These are phyloP conservation scores for Trichoderma sp. DNA, from an alignment of 2,329 filamentous ascomycete species.

Conservation along the genomic window DNA sequence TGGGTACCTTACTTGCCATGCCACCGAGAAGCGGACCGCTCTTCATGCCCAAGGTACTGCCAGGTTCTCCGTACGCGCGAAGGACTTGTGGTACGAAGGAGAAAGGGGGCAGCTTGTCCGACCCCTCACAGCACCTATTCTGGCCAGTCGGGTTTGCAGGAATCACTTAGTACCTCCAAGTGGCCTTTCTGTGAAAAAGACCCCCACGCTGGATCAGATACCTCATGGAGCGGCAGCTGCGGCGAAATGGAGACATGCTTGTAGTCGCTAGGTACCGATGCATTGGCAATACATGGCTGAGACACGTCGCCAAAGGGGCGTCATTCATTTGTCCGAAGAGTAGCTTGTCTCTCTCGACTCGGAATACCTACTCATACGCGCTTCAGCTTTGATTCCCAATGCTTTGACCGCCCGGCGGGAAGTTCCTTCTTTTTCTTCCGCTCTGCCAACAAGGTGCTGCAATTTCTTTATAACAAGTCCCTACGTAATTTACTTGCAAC, in stretches of 20 bases:
- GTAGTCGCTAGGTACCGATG: constrained; percentile 16
- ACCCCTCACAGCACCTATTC: constrained; percentile 3
- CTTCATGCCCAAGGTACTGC: not conserved
- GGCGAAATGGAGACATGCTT: not conserved
- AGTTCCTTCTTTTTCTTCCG: not conserved
- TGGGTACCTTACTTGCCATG: not conserved
- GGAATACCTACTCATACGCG: not conserved
- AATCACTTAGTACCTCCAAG: constrained; percentile 10
- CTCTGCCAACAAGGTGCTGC: not conserved
- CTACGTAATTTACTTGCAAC: not conserved
- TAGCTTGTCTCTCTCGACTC: not conserved
- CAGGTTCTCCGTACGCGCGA: constrained; percentile 1
- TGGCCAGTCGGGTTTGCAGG: constrained; percentile 24
- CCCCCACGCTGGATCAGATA: constrained; percentile 22
- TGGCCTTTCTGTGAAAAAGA: constrained; percentile 5
- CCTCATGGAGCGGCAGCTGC: constrained; percentile 8
- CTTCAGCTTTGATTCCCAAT: not conserved
- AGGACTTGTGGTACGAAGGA: not conserved
- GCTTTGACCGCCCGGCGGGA: not conserved
- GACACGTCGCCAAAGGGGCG: constrained; percentile 17
- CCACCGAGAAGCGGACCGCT: not conserved
- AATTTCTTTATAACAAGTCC: not conserved
- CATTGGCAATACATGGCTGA: constrained; percentile 10
- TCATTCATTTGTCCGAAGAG: not conserved
- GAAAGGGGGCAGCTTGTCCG: not conserved